Base-by-base conservation (phyloP, 352 stramenopile genomes). In the Phytophthora hybrid region DNA sequence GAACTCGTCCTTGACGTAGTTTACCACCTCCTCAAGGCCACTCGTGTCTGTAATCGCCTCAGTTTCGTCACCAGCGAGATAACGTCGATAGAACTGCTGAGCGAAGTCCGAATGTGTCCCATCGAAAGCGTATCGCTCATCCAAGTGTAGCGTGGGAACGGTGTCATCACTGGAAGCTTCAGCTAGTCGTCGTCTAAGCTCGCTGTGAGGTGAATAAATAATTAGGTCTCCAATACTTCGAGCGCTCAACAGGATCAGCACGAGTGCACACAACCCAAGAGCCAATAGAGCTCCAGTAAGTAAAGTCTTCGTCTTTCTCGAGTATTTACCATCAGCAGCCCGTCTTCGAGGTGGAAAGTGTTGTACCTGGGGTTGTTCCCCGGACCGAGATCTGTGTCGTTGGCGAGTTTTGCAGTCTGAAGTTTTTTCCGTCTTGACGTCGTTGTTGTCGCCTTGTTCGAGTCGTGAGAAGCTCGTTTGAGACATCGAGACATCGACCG, bases 61-160 rank as follows among this genome's bases (percentile, higher is more conserved):
- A 5, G 46, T 31, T 46, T 47, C 10, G 16, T 80, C 75, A 57
- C 77, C 82, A 26, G 72, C 67, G 11, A 87, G 44, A 63, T 80
- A 85, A 41, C 81, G 73, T 49, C 74, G 73, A 56, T 84, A 88
- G 63, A 85, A 88, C 49, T 90, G 82, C 56, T 88, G 76, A 13
- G 79, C 78, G n/a, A 85, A 84, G 63, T 90, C 80, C 4, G 82
- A 83, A 55, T 85, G 79, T 6, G 72, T 74, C 32, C 79, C 80
- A 54, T 90, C 79, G 51, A 88, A 84, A 52, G 62, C 29, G 60
- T 85, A 87, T 53, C 69, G 57, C n/a, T 87, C 75, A 26, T 81
- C 71, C n/a, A 87, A 34, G 13, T 78, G 70, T 51, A 89, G 51
- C 29, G 37, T 73, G 26, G 41, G 41, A 21, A 11, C 44, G n/a